These are phyloP conservation scores for Apiospora hydei DNA, from an alignment of 2,329 filamentous ascomycete species.

Conservation along the genomic window DNA sequence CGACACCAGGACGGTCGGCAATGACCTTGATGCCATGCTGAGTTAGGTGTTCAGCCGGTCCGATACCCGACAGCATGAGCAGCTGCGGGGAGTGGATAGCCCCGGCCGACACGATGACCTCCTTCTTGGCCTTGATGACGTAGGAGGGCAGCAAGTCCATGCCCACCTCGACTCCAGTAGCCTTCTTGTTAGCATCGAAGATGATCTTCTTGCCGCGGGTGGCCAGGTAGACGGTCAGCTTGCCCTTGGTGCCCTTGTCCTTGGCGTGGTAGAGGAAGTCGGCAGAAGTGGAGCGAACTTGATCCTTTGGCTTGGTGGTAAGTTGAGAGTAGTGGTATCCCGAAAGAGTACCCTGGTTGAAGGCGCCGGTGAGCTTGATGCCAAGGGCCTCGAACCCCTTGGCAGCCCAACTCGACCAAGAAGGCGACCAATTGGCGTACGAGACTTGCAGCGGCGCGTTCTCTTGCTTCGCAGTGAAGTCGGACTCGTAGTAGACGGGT, in stretches of 20 bases:
- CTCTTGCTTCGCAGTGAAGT: conserved; percentile 38
- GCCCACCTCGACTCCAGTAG: conserved; percentile 38
- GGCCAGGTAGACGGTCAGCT: conserved; percentile 33
- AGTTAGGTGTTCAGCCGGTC: conserved; percentile 39
- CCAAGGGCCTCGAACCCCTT: conserved; percentile 50
- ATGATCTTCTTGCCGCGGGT: conserved; percentile 54
- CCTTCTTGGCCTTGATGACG: conserved; percentile 40
- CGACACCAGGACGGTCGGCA: conserved; percentile 64
- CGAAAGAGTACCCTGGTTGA: conserved; percentile 50
- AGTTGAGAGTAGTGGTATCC: conserved; percentile 45
- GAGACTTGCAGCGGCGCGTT: conserved; percentile 50
- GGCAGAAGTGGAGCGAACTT: conserved; percentile 21
- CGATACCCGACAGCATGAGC: conserved; percentile 50
- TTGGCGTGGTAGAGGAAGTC: conserved; percentile 26
- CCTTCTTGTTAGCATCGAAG: conserved; percentile 49
- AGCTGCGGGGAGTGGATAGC: conserved; percentile 49
- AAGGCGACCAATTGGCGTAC: conserved; percentile 48
- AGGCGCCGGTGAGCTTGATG: conserved; percentile 44
- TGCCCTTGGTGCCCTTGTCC: conserved; percentile 33
- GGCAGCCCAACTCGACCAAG: conserved; percentile 48
- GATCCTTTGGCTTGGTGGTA: conserved; percentile 36
- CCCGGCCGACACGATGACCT: conserved; percentile 50
- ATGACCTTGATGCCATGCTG: conserved; percentile 56
- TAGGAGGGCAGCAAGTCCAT: conserved; percentile 30
- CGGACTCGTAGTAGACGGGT: conserved; percentile 37